Conservation (phyloP, 2,329 filamentous ascomycete genomes). For the Grosmannia serpens region DNA sequence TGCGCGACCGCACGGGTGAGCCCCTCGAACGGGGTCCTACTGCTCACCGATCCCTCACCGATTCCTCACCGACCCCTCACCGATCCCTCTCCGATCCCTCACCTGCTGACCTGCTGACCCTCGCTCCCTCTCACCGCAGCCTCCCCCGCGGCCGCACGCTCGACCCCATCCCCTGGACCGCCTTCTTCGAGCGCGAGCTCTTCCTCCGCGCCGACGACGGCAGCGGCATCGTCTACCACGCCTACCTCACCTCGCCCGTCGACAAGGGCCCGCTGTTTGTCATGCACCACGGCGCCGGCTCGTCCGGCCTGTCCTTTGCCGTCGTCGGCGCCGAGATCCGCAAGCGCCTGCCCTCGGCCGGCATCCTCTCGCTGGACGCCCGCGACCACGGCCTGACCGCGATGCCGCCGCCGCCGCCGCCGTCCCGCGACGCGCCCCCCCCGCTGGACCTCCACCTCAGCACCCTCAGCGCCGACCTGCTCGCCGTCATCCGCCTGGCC, state of each 20-base stretch:
- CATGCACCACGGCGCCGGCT: conserved; percentile 89
- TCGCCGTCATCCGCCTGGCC: conserved; percentile 57
- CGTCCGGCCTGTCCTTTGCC: conserved; percentile 86
- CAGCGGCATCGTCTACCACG: conserved; percentile 57
- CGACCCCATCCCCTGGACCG: conserved; percentile 69
- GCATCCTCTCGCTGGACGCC: conserved; percentile 75
- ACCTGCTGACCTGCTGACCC: too few species aligned
- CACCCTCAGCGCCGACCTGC: conserved; percentile 62
- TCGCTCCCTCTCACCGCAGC: conserved; percentile 22
- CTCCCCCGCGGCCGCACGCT: conserved; percentile 40
- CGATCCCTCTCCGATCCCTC: too few species aligned
- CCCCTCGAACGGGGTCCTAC: too few species aligned
- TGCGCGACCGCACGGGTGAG: conserved; percentile 57
- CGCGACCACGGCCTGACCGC: conserved; percentile 69
- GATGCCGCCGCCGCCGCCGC: conserved; percentile 11
- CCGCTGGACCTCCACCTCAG: conserved; percentile 56
- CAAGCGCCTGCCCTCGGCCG: conserved; percentile 65
- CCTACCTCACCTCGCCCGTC: conserved; percentile 73
- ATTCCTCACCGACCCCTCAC: too few species aligned
- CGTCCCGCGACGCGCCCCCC: background rate
- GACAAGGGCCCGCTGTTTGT: conserved; percentile 74
- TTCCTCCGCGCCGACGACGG: conserved; percentile 46
- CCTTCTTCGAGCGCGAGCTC: conserved; percentile 83
- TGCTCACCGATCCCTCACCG: too few species aligned
- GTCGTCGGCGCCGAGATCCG: conserved; percentile 66